These are phyloP conservation scores for Candida oleophila DNA, from an alignment of 805 yeast species.

Conservation along the genomic window DNA sequence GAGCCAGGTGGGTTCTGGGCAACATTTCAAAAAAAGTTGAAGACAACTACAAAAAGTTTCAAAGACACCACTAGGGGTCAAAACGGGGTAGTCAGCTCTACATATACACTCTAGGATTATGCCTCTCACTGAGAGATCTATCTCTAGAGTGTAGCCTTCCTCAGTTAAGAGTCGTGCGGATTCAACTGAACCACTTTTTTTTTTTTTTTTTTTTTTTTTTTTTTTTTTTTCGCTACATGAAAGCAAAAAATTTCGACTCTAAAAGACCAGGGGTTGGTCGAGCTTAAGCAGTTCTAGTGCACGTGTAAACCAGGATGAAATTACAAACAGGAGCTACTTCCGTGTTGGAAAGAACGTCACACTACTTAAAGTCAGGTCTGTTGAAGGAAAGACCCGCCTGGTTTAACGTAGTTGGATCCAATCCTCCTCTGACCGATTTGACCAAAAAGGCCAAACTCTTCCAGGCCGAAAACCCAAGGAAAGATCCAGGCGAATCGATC, in stretches of 20 bases:
- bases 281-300: too few relatives aligned
- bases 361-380: constrained; percentile 69
- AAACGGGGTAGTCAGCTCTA: too few relatives aligned
- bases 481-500: constrained; percentile 24
- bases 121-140: too few relatives aligned
- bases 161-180: not conserved
- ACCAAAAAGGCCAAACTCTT: constrained; percentile 43
- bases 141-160: too few relatives aligned
- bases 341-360: constrained; percentile 79
- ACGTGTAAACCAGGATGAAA: constrained; percentile 48
- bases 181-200: not conserved
- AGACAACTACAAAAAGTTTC: too few relatives aligned
- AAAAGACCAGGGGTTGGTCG: too few relatives aligned
- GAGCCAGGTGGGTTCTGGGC: too few relatives aligned
- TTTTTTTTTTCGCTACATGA: not conserved
- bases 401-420: constrained; percentile 79
- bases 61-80: too few relatives aligned
- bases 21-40: too few relatives aligned
- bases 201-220: not conserved
- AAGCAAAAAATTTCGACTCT: not conserved
- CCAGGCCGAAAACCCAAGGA: constrained; percentile 19
- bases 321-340: constrained; percentile 68
- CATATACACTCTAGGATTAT: too few relatives aligned
- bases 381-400: constrained; percentile 77
- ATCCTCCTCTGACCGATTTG: constrained; percentile 75